Base-by-base conservation (phyloP, 805 yeast species). In the Saccharomycopsis amapae region DNA sequence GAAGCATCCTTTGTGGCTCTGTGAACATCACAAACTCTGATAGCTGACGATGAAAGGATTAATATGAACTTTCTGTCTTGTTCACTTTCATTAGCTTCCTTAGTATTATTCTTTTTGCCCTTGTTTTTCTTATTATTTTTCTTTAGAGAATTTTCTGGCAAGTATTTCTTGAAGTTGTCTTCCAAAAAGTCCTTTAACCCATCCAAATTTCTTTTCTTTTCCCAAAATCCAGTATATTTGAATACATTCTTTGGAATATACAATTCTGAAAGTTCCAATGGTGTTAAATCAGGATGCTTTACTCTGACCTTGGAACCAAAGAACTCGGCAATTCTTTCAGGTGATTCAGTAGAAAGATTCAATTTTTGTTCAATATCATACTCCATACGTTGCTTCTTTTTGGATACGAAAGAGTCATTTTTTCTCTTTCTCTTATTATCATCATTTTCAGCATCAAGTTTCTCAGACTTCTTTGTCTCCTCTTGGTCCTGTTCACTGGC, bases 21-120 rank as follows among this genome's bases (percentile, higher is more conserved):
- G 58, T 75, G 81, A 2, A 87, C 72, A 56, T 89, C 96, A 57
- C 96, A 90, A 1, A 87, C 93, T 54, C 97, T 72, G 20, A 87
- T 67, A 9, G 95, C 93, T 0, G 95, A 85, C 69, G 83, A 73
- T 0, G 89, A 81, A 62, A 52, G 78, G 59, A 63, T 72, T 66
- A 50, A 24, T n/a, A 50, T 37, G 30, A 50, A 50, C 35, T 45
- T 40, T 35, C 53, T 36, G 4, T 41, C 42, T 15, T 47, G 49
- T 15, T 50, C 56, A 13, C 50, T 45, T 30, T 44, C 50, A 22
- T 53, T 53, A 36, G 42, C 48, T 31, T 51, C 53, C 47, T 55
- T 53, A 3, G 24, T 17, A 15, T 22, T 50, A 47, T 33, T 47
- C 50, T 42, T 52, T 18, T 26, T 40, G 25, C 15, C 25, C 45